A percentile compares a stretch with the other conserved stretches of the same genome.
Conservation (phyloP, 2,329 filamentous ascomycete genomes). For the Ophiostoma australiae region DNA sequence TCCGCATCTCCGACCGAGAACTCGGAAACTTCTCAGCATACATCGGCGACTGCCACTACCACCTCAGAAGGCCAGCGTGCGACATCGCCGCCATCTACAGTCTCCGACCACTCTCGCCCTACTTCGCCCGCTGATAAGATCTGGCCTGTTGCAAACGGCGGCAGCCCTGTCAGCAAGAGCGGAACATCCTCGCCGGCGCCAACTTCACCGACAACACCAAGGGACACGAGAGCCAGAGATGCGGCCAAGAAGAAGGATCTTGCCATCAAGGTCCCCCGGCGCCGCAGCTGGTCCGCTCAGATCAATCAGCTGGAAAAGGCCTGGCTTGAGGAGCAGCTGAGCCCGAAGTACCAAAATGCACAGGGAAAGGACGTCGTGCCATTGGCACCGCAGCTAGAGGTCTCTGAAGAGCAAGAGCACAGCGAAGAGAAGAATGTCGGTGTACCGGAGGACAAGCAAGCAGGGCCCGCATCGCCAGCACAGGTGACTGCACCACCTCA, state of each 20-base stretch:
- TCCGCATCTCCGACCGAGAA: slow-evolving; percentile 22
- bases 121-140: slow-evolving; percentile 11
- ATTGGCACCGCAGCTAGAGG: not conserved
- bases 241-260: slow-evolving; percentile 30
- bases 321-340: slow-evolving; percentile 32
- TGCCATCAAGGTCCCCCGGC: slow-evolving; percentile 42
- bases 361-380: not conserved
- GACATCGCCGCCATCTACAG: slow-evolving; percentile 14
- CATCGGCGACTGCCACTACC: not conserved
- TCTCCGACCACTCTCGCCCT: slow-evolving; percentile 15
- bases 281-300: slow-evolving; percentile 47
- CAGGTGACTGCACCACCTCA: not conserved
- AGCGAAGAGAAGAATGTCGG: not conserved
- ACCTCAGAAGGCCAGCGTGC: not conserved
- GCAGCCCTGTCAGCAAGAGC: not conserved
- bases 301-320: slow-evolving; percentile 40
- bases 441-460: not conserved
- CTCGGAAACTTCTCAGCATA: not conserved
- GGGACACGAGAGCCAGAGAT: slow-evolving; percentile 20
- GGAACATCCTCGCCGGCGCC: not conserved
- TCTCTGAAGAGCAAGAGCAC: not conserved
- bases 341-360: not conserved
- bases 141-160: slow-evolving; percentile 15
- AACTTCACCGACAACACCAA: not conserved
- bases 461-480: not conserved